phyloP scores from a whole-genome alignment of 176 grass and related monocot genomes.

The Saccharum officinarum region DNA sequence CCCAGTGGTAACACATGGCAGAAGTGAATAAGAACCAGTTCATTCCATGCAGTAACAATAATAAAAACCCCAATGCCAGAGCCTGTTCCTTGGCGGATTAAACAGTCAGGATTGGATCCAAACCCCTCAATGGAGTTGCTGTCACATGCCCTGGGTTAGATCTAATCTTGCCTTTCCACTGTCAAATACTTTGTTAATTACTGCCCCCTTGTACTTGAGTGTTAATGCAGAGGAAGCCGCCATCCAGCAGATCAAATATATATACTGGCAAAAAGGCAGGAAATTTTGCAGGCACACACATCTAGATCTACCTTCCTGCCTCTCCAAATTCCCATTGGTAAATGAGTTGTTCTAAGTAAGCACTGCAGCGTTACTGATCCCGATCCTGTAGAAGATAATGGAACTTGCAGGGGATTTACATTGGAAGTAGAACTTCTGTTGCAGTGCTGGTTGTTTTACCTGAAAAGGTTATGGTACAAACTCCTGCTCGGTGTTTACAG shows the following conservation, averaged over 20 bases:
- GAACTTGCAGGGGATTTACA: conserved; percentile 61
- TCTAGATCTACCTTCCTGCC: conserved; percentile 69
- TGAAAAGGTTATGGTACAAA: conserved; percentile 26
- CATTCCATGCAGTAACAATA: conserved; percentile 62
- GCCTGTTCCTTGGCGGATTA: conserved; percentile 47
- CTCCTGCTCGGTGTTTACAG: conserved; percentile 28
- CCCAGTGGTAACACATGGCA: conserved; percentile 51
- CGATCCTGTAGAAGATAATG: conserved; percentile 52
- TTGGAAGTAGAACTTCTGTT: conserved; percentile 60
- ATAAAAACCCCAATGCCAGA: conserved; percentile 44
- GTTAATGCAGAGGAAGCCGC: conserved; percentile 33
- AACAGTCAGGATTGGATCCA: conserved; percentile 52
- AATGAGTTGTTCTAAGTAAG: conserved; percentile 47
- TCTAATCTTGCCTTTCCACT: conserved; percentile 62
- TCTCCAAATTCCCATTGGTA: conserved; percentile 59
- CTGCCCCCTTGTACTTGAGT: conserved; percentile 48
- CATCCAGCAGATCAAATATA: conserved; percentile 38
- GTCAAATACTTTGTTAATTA: conserved; percentile 39
- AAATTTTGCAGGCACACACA: conserved; percentile 64
- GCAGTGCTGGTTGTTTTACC: conserved; percentile 45
- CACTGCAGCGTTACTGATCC: conserved; percentile 45
- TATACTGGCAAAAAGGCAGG: conserved; percentile 42
- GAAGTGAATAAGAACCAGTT: conserved; percentile 44
- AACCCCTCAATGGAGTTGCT: conserved; percentile 43
- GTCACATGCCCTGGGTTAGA: conserved; percentile 56